These are phyloP conservation scores for Sclerotinia trifoliorum DNA, from an alignment of 2,329 filamentous ascomycete genomes.

Conservation along the genomic window DNA sequence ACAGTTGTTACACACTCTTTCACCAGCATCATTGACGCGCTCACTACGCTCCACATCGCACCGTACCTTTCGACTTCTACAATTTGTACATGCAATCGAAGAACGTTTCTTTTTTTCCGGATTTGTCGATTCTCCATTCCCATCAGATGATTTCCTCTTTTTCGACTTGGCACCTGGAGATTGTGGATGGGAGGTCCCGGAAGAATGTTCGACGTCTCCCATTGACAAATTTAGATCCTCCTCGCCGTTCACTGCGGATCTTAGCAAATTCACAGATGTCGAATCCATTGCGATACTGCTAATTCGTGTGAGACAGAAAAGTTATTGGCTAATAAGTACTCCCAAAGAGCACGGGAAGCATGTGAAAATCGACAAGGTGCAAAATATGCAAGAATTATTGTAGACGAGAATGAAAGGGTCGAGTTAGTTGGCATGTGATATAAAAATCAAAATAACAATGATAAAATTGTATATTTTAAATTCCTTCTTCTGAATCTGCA, in stretches of 20 bases:
- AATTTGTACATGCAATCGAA: slow-evolving; percentile 88
- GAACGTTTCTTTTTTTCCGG: slow-evolving; percentile 79
- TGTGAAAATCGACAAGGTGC: slow-evolving; percentile 9
- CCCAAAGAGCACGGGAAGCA: not conserved
- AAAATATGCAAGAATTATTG: not conserved
- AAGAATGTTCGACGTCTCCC: not conserved
- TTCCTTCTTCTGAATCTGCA: not conserved
- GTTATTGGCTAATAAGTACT: not conserved
- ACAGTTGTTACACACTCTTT: slow-evolving; percentile 39
- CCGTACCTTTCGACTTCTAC: slow-evolving; percentile 83
- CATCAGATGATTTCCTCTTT: slow-evolving; percentile 32
- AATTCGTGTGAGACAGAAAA: not conserved
- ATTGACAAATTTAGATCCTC: slow-evolving; percentile 6
- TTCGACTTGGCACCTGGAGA: slow-evolving; percentile 24
- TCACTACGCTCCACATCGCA: slow-evolving; percentile 86
- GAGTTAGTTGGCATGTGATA: not conserved
- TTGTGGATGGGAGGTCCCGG: not conserved
- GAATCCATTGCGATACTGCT: slow-evolving; percentile 4
- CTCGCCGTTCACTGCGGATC: slow-evolving; percentile 8
- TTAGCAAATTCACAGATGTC: slow-evolving; percentile 21
- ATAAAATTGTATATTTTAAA: not conserved
- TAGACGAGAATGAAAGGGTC: slow-evolving; percentile 16
- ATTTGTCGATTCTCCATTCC: slow-evolving; percentile 33
- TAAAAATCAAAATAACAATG: not conserved
- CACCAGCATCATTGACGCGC: slow-evolving; percentile 35